Percentiles rank a stretch among this genome's conserved stretches.
These are phyloP conservation scores for Lipomyces mesembrius DNA, from an alignment of 805 yeast genomes.

Conservation along the genomic window DNA sequence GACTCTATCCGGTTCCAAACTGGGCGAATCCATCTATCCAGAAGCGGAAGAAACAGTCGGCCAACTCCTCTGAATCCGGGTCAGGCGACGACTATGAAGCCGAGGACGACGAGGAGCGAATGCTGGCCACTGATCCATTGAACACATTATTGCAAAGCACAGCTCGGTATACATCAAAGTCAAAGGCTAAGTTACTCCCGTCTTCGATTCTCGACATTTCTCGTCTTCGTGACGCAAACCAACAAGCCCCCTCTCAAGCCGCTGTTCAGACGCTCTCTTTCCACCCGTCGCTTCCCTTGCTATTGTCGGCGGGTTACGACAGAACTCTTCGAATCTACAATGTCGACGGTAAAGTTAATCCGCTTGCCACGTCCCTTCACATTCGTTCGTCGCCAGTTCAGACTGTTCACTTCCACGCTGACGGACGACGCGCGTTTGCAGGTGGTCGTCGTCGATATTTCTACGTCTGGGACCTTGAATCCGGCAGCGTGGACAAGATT, in stretches of 20 bases:
- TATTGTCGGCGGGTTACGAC: slow-evolving; percentile 92
- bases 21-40: slow-evolving; percentile 63
- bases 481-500: slow-evolving; percentile 79
- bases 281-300: slow-evolving; percentile 81
- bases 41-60: slow-evolving; percentile 37
- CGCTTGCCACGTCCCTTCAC: slow-evolving; percentile 79
- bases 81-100: slow-evolving; percentile 43
- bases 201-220: slow-evolving; percentile 72
- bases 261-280: slow-evolving; percentile 86
- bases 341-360: slow-evolving; percentile 83
- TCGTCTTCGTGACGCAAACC: slow-evolving; percentile 87
- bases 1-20: slow-evolving; percentile 78
- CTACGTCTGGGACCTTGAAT: slow-evolving; percentile 86
- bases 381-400: slow-evolving; percentile 80
- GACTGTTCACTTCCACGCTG: slow-evolving; percentile 67
- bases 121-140: slow-evolving; percentile 44
- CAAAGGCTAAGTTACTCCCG: slow-evolving; percentile 62
- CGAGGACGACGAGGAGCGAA: slow-evolving; percentile 42
- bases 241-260: slow-evolving; percentile 63
- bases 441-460: slow-evolving; percentile 92
- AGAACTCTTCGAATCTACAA: slow-evolving; percentile 84
- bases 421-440: slow-evolving; percentile 64
- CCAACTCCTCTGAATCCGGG: slow-evolving; percentile 36
- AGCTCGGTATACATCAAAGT: slow-evolving; percentile 41
- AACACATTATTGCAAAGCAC: slow-evolving; percentile 43